Percentiles rank a stretch among this genome's conserved stretches.
Conservation (phyloP, 352 stramenopile species). For the Aphanomyces stellatus region DNA sequence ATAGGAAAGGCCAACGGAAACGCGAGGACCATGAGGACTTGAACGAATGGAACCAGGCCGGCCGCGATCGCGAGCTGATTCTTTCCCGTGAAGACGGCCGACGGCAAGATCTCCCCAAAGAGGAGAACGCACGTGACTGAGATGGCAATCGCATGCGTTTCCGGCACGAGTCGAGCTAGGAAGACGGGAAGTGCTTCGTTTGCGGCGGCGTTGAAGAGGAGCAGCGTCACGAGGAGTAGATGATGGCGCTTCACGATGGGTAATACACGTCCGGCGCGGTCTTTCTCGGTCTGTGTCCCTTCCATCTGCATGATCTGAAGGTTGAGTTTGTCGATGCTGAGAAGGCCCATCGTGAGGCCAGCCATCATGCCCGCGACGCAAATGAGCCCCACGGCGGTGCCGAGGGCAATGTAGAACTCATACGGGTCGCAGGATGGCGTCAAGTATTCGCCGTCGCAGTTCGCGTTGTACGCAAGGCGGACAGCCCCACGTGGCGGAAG, state of each 20-base stretch:
- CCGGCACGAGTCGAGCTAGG: slow-evolving; percentile 82
- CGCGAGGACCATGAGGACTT: slow-evolving; percentile 80
- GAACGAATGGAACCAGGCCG: slow-evolving; percentile 72
- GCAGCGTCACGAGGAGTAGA: slow-evolving; percentile 89
- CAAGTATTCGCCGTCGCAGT: slow-evolving; percentile 42
- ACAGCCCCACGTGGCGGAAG: too few species aligned
- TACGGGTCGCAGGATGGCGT: slow-evolving; percentile 55
- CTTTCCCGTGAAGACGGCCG: slow-evolving; percentile 91
- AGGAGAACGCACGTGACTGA: slow-evolving; percentile 93
- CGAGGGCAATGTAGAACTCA: slow-evolving; percentile 51
- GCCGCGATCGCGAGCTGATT: slow-evolving; percentile 87
- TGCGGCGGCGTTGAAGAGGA: slow-evolving; percentile 90
- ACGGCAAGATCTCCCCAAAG: slow-evolving; percentile 96
- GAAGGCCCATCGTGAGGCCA: slow-evolving; percentile 66
- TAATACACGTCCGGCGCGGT: slow-evolving; percentile 59
- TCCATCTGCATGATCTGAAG: slow-evolving; percentile 71
- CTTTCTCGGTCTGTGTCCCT: slow-evolving; percentile 63
- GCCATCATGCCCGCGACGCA: slow-evolving; percentile 55
- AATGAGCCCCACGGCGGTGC: slow-evolving; percentile 37
- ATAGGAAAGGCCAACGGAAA: slow-evolving; percentile 89
- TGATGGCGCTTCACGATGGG: slow-evolving; percentile 89
- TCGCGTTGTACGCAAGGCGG: not conserved
- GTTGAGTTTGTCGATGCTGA: slow-evolving; percentile 75
- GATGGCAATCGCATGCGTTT: slow-evolving; percentile 88
- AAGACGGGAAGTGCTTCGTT: slow-evolving; percentile 94